Base-by-base conservation (phyloP, 2,329 filamentous ascomycete genomes). In the Moelleriella libera region DNA sequence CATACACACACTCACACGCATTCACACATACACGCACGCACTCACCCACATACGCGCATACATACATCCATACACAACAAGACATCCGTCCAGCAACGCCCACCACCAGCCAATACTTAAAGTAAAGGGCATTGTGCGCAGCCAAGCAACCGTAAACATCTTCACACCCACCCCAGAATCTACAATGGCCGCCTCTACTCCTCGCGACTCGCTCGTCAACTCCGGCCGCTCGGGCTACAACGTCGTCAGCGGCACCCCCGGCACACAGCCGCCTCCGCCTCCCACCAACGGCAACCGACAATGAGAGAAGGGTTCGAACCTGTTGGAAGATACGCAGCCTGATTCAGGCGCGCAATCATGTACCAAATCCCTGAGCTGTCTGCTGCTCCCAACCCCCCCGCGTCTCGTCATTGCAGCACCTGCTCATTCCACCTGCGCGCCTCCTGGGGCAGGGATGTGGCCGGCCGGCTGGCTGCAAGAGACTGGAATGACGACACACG, bases 141-240 rank as follows among this genome's bases (percentile, higher is more conserved):
- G 41, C 31, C 41, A 45, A 43, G 43, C 45, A 47, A 44, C 42
- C 44, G 43, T 30, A 37, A 30, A 29, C 40, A 50, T 30, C 41
- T 44, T 50, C 54, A 62, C 62, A 43, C 32, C 14, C 41, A 47
- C 2, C 29, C 34, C 21, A 28, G 11, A 41, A 46, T 41, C 30
- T 39, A 32, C 30, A 48, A 54, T 52, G 51, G 47, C 51, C 21
- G 30, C 55, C 48, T 54, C 57, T 37, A 47, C 48, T 44, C 50
- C 52, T 48, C 53, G 55, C 52, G 54, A 55, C 51, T 54, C 60
- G 48, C 55, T 63, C 56, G 57, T 61, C 57, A 61, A 64, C 63
- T 59, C 58, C 51, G 65, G 66, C 55, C 68, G 62, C 58, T 67
- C 63, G 47, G 66, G 67, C 52, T 70, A 70, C 64, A 69, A 69